Base-by-base conservation (phyloP, 2,329 filamentous ascomycete genomes). In the Ophiobolus disseminans region DNA sequence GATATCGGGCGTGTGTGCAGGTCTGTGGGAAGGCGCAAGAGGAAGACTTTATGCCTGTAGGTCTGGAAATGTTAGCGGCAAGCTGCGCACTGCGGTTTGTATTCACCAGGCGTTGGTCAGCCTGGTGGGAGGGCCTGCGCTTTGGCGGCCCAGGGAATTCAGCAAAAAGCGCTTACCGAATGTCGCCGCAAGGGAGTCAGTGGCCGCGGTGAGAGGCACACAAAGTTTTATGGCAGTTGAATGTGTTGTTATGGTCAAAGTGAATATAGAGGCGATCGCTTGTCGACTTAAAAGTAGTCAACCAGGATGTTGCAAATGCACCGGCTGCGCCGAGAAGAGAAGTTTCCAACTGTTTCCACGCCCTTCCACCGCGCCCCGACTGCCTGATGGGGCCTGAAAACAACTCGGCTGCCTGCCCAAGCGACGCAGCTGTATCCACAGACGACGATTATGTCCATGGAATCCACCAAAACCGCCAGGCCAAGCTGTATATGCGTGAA, bases 341-440 rank as follows among this genome's bases (percentile, higher is more conserved):
- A 72, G 58, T 51, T 72, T 73, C 68, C 55, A 60, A 62, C 25
- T 34, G 58, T 54, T 73, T 73, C 69, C 51, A 71, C 55, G 56
- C 45, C 48, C 40, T 73, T 73, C 69, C 58, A 70, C 58, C 40
- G 54, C 51, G 48, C 54, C 53, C 56, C 61, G 57, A 53, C 60
- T 55, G 63, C 69, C 63, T 65, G 50, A 62, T 53, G 32, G 45
- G 32, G 54, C 30, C 44, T 50, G 43, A 59, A 55, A 47, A 36
- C 37, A 16, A n/a, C 32, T 38, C 25, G 36, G 39, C 21, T 31
- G 42, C 45, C 50, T 48, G 45, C 53, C 46, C 45, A 58, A 57
- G 52, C 50, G n/a, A 23, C 37, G 19, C 34, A 44, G 46, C 43
- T 14, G 30, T 32, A 19, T 17, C 25, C 23, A 20, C 40, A 25